phyloP scores from a whole-genome alignment of 148 eudicot species.

The Linanthus parryae region DNA sequence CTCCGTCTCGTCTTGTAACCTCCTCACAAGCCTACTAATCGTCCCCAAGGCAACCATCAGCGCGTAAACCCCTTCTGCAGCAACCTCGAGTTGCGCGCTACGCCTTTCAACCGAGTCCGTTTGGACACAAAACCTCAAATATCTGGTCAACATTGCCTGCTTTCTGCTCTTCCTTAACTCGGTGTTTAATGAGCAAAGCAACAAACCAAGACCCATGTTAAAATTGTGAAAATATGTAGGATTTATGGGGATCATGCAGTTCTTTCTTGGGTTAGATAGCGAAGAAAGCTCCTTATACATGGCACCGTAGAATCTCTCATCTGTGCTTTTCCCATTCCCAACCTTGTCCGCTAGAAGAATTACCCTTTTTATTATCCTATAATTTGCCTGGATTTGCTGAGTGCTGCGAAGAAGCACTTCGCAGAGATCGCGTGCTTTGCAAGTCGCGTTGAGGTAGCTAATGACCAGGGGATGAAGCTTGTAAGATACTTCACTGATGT shows the following conservation, averaged over 20 bases:
- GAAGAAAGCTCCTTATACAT: slow-evolving; percentile 28
- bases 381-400: slow-evolving; percentile 34
- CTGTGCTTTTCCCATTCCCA: not conserved
- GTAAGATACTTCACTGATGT: slow-evolving; percentile 25
- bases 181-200: slow-evolving; percentile 30
- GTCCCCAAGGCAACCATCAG: slow-evolving; percentile 55
- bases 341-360: no score
- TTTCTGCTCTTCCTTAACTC: slow-evolving; percentile 26
- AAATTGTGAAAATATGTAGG: slow-evolving; percentile 20
- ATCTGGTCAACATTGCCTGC: slow-evolving; percentile 23
- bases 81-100: slow-evolving; percentile 42
- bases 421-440: slow-evolving; percentile 40
- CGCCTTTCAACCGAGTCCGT: slow-evolving; percentile 15
- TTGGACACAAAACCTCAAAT: slow-evolving; percentile 21
- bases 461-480: slow-evolving; percentile 28
- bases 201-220: slow-evolving; percentile 18
- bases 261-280: slow-evolving; percentile 35
- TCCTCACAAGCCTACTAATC: slow-evolving; percentile 42
- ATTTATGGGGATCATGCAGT: slow-evolving; percentile 21
- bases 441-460: slow-evolving; percentile 39
- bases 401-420: slow-evolving; percentile 37
- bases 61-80: slow-evolving; percentile 53
- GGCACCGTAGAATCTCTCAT: not conserved
- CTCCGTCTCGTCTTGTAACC: slow-evolving; percentile 47
- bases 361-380: slow-evolving; percentile 21